Percentiles rank a stretch among this genome's conserved stretches.
Evolutionary conservation across 345 rosid genomes (phyloP).

Genomic region (Turnera subulata): DNA sequence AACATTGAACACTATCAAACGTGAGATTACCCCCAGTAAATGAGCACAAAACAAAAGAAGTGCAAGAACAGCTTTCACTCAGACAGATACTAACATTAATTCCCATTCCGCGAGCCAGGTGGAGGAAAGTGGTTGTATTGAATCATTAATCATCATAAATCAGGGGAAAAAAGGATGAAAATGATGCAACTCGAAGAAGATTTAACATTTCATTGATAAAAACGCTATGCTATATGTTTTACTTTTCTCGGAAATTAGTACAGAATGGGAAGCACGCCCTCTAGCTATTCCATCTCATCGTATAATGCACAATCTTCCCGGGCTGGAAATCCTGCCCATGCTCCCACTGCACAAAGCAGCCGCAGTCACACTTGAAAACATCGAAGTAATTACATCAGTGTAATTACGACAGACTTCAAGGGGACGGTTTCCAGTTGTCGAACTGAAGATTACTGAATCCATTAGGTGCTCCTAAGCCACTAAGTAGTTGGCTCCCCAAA

Average conservation of each 20-base stretch:
- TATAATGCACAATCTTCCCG: slow-evolving; percentile 21
- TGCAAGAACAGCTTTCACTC: no score
- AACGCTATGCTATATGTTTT: slow-evolving; percentile 50
- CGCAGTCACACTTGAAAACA: slow-evolving; percentile 17
- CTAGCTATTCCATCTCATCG: slow-evolving; percentile 16
- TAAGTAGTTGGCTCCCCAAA: slow-evolving; percentile 66
- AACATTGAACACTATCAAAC: no score
- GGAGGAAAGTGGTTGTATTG: no score
- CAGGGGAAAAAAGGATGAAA: slow-evolving; percentile 17
- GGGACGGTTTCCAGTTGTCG: slow-evolving; percentile 80
- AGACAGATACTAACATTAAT: no score
- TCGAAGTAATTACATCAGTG: slow-evolving; percentile 9
- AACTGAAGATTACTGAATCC: slow-evolving; percentile 70
- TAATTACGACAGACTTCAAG: slow-evolving; percentile 22
- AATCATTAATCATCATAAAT: slow-evolving; percentile 11
- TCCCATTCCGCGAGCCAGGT: no score
- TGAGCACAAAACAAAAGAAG: no score
- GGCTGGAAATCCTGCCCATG: slow-evolving; percentile 29
- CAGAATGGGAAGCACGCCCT: slow-evolving; percentile 36
- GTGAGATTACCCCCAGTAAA: no score
- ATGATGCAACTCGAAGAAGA: slow-evolving; percentile 28
- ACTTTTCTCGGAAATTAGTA: slow-evolving; percentile 45
- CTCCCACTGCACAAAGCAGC: slow-evolving; percentile 34
- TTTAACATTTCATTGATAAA: slow-evolving; percentile 41
- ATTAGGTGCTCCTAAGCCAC: slow-evolving; percentile 69